A percentile compares a stretch with the other conserved stretches of the same genome.
Evolutionary conservation across 768 basidiomycete species (phyloP).

Genomic region (Naganishia antarctica): DNA sequence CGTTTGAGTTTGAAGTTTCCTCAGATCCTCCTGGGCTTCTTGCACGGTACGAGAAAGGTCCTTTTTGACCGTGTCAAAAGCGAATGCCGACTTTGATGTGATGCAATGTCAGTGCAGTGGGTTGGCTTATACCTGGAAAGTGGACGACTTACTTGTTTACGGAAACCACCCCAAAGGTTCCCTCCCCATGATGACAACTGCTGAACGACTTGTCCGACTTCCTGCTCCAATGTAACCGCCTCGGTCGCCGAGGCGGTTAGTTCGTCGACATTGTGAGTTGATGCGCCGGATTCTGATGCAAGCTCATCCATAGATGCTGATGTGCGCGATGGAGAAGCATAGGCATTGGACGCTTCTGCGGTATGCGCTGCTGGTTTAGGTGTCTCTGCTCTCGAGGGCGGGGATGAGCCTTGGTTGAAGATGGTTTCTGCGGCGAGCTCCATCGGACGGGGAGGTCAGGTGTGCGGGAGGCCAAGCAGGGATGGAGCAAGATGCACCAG

Average conservation of each 20-base stretch:
- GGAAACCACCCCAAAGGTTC: constrained; percentile 84
- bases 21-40: constrained; percentile 46
- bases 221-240: constrained; percentile 61
- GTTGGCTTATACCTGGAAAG: background rate
- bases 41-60: constrained; percentile 44
- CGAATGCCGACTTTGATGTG: constrained; percentile 35
- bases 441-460: background rate
- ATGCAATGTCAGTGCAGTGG: background rate
- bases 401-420: background rate
- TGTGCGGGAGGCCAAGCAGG: no score
- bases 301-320: no score
- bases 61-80: constrained; percentile 38
- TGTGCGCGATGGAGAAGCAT: background rate
- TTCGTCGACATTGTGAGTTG: no score
- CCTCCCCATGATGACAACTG: constrained; percentile 58
- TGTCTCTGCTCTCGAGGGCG: background rate
- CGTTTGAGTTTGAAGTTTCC: constrained; percentile 40
- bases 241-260: background rate
- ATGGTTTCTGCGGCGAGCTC: constrained; percentile 10
- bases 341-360: background rate
- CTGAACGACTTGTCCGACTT: constrained; percentile 83
- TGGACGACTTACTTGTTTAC: constrained; percentile 65
- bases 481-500: no score
- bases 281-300: no score
- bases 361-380: background rate